Evolutionary conservation across 768 basidiomycete genomes (phyloP).

Genomic region (Termitomyces sp.): DNA sequence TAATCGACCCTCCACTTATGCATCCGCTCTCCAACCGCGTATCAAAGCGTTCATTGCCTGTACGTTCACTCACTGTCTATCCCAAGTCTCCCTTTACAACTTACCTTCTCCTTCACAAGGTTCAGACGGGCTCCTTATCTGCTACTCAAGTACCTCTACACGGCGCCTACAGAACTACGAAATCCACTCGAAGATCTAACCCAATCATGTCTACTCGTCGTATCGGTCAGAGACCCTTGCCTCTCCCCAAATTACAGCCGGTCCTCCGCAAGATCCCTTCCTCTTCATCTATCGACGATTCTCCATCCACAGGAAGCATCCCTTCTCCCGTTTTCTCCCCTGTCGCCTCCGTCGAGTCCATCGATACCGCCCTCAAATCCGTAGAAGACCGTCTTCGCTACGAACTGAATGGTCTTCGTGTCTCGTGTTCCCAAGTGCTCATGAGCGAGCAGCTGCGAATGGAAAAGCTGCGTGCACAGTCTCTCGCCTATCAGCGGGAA

Average conservation of each 20-base stretch:
- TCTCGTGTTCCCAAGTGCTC: slow-evolving; percentile 27
- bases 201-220: background rate
- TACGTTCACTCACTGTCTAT: background rate
- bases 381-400: slow-evolving; percentile 27
- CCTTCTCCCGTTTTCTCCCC: background rate
- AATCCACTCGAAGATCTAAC: background rate
- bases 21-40: background rate
- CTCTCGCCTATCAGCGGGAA: slow-evolving; percentile 29
- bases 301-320: background rate
- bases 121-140: background rate
- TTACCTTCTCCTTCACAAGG: background rate
- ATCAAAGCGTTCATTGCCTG: background rate
- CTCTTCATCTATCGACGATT: background rate
- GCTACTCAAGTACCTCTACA: slow-evolving; percentile 6
- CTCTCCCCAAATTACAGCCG: background rate
- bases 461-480: slow-evolving; percentile 27
- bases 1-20: background rate
- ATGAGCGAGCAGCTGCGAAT: slow-evolving; percentile 29
- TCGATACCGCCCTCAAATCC: slow-evolving; percentile 28
- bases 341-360: slow-evolving; percentile 3
- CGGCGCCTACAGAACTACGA: slow-evolving; percentile 6
- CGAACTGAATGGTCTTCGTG: slow-evolving; percentile 29
- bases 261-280: background rate
- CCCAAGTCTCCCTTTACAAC: background rate
- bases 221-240: background rate